Percentiles rank a stretch among this genome's conserved stretches.
Evolutionary conservation across 257 asterid species (phyloP).

Genomic region (Solanum ossicruentum): DNA sequence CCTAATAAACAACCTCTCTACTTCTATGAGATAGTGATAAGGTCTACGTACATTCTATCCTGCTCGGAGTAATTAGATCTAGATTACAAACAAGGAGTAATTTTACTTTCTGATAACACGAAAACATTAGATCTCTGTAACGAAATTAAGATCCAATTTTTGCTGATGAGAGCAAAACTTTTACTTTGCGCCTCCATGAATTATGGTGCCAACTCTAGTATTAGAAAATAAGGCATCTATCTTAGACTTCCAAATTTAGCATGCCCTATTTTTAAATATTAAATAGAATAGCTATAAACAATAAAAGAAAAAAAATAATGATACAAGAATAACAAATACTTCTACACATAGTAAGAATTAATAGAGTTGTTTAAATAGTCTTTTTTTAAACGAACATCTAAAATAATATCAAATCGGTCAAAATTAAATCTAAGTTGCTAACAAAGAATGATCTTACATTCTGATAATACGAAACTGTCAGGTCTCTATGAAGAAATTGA

Average conservation of each 20-base stretch:
- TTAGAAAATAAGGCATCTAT: not conserved
- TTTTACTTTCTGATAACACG: not conserved
- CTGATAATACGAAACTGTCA: rapidly evolving
- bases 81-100: not conserved
- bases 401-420: not conserved
- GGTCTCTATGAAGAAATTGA: not conserved
- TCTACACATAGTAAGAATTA: too few relatives aligned
- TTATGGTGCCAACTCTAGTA: not conserved
- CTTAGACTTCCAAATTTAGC: not conserved
- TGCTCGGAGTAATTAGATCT: not conserved
- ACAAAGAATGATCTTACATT: not conserved
- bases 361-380: not conserved
- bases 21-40: too few relatives aligned
- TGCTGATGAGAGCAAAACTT: not conserved
- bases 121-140: not conserved
- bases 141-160: not conserved
- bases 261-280: not conserved
- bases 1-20: too few relatives aligned
- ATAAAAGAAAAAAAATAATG: too few relatives aligned
- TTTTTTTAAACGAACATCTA: too few relatives aligned
- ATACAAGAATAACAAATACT: too few relatives aligned
- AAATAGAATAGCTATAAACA: too few relatives aligned
- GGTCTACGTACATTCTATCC: too few relatives aligned
- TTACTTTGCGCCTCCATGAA: not conserved
- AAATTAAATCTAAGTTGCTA: too few relatives aligned